Evolutionary conservation across 148 eudicot species (phyloP).

Genomic region (Linanthus parryae): DNA sequence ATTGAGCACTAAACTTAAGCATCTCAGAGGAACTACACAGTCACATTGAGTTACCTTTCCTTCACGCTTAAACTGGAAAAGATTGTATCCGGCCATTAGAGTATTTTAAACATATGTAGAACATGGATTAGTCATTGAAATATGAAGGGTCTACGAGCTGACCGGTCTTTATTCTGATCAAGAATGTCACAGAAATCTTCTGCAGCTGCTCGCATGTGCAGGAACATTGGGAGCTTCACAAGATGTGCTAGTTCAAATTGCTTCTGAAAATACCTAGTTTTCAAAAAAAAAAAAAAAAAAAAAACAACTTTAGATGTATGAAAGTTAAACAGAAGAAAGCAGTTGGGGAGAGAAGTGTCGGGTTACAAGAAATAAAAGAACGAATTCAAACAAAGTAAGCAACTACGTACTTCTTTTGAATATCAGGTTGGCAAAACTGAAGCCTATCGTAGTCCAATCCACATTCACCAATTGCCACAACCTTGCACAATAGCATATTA

Average conservation of each 20-base stretch:
- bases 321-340: not conserved
- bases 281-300: not conserved
- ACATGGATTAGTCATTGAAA: too few relatives aligned
- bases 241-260: conserved; percentile 83
- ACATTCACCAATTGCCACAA: conserved; percentile 99
- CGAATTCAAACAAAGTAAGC: not conserved
- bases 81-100: too few relatives aligned
- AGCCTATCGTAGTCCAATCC: conserved; percentile 97
- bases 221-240: conserved; percentile 93
- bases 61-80: too few relatives aligned
- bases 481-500: too few relatives aligned
- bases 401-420: conserved; percentile 71
- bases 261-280: conserved; percentile 76
- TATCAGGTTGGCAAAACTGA: conserved; percentile 87
- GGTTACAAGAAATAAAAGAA: not conserved
- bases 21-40: too few relatives aligned
- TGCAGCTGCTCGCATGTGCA: conserved; percentile 98
- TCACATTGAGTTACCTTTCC: too few relatives aligned
- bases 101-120: too few relatives aligned
- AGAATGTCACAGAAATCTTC: conserved; percentile 85
- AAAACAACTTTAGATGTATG: not conserved
- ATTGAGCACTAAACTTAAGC: too few relatives aligned
- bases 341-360: too few relatives aligned
- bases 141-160: conserved; percentile 8
- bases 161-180: conserved; percentile 72